Percentiles rank a stretch among this genome's conserved stretches.
Conservation (phyloP, 352 stramenopile species). For the Elongisporangium undulatum region DNA sequence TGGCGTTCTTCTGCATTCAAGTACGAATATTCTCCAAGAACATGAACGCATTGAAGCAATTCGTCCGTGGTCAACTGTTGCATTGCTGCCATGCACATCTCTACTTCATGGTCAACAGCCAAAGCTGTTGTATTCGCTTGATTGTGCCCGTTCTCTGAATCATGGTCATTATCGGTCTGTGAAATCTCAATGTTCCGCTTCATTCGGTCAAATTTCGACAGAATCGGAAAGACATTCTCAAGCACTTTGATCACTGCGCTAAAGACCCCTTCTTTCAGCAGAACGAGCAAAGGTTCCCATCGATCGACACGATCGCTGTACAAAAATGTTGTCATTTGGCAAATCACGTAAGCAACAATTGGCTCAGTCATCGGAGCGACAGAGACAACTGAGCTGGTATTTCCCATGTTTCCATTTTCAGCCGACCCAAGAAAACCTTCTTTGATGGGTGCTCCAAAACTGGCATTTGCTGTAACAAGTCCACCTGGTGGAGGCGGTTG, state of each 20-base stretch:
- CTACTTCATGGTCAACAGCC: constrained; percentile 48
- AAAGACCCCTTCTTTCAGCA: constrained; percentile 66
- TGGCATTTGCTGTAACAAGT: constrained; percentile 5
- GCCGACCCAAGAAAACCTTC: constrained; percentile 2
- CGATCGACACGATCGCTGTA: constrained; percentile 73
- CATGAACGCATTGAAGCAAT: constrained; percentile 46
- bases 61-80: constrained; percentile 63
- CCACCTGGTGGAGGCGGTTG: neutral
- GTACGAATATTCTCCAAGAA: constrained; percentile 65
- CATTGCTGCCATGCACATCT: constrained; percentile 71
- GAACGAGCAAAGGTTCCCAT: constrained; percentile 72
- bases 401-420: constrained; percentile 2
- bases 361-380: constrained; percentile 66
- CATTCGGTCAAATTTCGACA: constrained; percentile 47
- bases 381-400: constrained; percentile 18
- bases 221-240: constrained; percentile 64
- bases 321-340: constrained; percentile 73
- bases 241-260: constrained; percentile 62
- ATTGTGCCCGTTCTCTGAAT: constrained; percentile 2
- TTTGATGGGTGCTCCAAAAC: constrained; percentile 29
- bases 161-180: constrained; percentile 3
- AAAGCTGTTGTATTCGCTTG: constrained; percentile 1
- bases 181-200: constrained; percentile 21
- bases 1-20: constrained; percentile 69
- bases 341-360: constrained; percentile 85